Evolutionary conservation across 2,329 filamentous ascomycete genomes (phyloP), one percentile per base, ranked within the genome.

Genomic region (Pseudocercospora pini-densiflorae): DNA sequence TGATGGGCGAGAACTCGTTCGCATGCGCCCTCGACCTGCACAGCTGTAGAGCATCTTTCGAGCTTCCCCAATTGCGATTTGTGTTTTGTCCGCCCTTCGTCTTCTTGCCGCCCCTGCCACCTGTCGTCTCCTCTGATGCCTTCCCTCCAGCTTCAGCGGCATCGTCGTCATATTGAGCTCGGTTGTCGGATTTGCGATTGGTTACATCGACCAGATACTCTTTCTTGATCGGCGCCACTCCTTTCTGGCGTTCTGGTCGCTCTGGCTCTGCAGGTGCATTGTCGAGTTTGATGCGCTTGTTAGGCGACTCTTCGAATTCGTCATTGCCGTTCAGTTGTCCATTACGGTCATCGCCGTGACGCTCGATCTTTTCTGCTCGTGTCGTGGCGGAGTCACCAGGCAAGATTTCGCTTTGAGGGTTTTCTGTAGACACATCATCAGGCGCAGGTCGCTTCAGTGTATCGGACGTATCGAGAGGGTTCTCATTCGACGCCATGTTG

Each of bases 31-130:
- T 86, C 61, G 89, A 93, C 73, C 89, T 88, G 80, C 94, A 98
- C 8, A 98, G 86, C 47, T 87, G 87, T 63, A 94, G 85, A 31
- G 87, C 87, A 76, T 98, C 94, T 67, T 88, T 86, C 49, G 92
- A 95, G 69, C 85, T 88, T 59, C 93, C 93, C 77, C 95, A 97
- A 51, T 87, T 87, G 64, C 94, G 90, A 71, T 88, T 88, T 70
- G 90, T 93, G 79, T 98, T 97, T 79, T 97, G 93, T 36, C 92
- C 92, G 53, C 84, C 84, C 70, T 88, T 81, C 76, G 89, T 90
- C 74, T 87, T 84, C 76, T 76, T 72, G 45, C 75, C 75, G 33
- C 74, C 74, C 57, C 73, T 61, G 14, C 76, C 76, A 45, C 66
- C 75, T 21, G 64, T 59, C 9, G 60, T 31, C 53, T 70, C 67